Conservation (phyloP, 2,329 filamentous ascomycete species). For the Cladophialophora bantiana region DNA sequence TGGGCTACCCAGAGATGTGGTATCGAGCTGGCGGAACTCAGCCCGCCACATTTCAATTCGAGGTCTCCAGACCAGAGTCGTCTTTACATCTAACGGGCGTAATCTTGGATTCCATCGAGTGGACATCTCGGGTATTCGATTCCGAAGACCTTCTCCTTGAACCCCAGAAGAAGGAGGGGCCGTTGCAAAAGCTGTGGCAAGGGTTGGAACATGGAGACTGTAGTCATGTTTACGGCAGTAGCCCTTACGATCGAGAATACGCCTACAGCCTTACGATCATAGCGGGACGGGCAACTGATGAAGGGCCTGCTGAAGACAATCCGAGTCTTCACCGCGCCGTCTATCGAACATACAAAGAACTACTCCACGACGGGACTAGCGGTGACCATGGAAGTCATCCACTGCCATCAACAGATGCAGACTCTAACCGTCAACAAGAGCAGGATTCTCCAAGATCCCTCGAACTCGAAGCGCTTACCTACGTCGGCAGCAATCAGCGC, state of each 20-base stretch:
- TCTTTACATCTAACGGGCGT: slow-evolving; percentile 13
- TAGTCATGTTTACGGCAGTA: slow-evolving; percentile 9
- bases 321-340: slow-evolving; percentile 15
- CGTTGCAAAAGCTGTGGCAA: slow-evolving; percentile 15
- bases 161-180: slow-evolving; percentile 3
- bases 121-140: slow-evolving; percentile 10
- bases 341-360: slow-evolving; percentile 16
- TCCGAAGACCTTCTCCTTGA: slow-evolving; percentile 6
- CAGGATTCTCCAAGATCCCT: slow-evolving; percentile 4
- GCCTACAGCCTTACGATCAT: slow-evolving; percentile 26
- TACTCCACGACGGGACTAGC: not conserved
- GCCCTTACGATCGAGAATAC: slow-evolving; percentile 10
- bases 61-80: not conserved
- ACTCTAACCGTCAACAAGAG: not conserved
- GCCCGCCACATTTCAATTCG: not conserved
- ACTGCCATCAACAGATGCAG: not conserved
- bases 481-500: slow-evolving; percentile 19
- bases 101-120: slow-evolving; percentile 17
- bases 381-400: not conserved
- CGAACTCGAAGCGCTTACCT: slow-evolving; percentile 13
- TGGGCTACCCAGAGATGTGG: slow-evolving; percentile 25
- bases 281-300: slow-evolving; percentile 23
- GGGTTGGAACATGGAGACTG: not conserved
- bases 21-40: slow-evolving; percentile 20
- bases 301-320: slow-evolving; percentile 20